Conservation (phyloP, 768 basidiomycete genomes). For the Naganishia kalamii region DNA sequence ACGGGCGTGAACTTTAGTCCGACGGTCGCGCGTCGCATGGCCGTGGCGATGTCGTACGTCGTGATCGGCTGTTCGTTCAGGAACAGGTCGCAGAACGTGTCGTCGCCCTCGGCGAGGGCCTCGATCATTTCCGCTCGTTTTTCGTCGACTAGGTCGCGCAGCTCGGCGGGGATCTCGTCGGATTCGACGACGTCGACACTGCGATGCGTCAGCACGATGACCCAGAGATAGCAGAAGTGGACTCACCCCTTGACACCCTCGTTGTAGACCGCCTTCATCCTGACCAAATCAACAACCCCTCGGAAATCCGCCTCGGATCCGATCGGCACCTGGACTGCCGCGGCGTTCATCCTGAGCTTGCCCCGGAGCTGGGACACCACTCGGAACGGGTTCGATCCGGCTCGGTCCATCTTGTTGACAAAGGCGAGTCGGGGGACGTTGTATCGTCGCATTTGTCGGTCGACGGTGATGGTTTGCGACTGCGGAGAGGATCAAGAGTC, state of each 20-base stretch:
- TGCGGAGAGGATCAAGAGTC: constrained; percentile 42
- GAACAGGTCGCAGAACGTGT: constrained; percentile 84
- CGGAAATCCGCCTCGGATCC: constrained; percentile 77
- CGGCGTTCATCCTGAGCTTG: constrained; percentile 86
- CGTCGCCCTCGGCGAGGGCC: constrained; percentile 91
- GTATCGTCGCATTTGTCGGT: constrained; percentile 97
- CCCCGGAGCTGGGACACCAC: constrained; percentile 84
- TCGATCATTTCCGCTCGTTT: constrained; percentile 91
- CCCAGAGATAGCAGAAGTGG: not conserved
- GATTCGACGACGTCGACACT: constrained; percentile 73
- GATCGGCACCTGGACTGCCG: constrained; percentile 92
- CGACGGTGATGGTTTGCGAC: constrained; percentile 98
- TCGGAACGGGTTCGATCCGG: constrained; percentile 95
- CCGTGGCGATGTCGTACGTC: constrained; percentile 66
- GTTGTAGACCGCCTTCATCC: constrained; percentile 91
- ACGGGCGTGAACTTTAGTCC: constrained; percentile 89
- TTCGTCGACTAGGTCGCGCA: constrained; percentile 65
- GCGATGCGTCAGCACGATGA: constrained; percentile 8
- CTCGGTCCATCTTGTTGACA: constrained; percentile 98
- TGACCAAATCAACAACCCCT: constrained; percentile 88
- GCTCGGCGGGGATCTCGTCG: constrained; percentile 76
- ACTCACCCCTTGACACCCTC: constrained; percentile 84
- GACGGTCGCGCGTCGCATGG: constrained; percentile 83
- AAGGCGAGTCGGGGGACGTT: constrained; percentile 92
- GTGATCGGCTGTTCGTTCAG: constrained; percentile 74